A percentile compares a stretch with the other conserved stretches of the same genome.
Evolutionary conservation across 495 filamentous ascomycete genomes (phyloP).

Genomic region (Podospora appendiculata): DNA sequence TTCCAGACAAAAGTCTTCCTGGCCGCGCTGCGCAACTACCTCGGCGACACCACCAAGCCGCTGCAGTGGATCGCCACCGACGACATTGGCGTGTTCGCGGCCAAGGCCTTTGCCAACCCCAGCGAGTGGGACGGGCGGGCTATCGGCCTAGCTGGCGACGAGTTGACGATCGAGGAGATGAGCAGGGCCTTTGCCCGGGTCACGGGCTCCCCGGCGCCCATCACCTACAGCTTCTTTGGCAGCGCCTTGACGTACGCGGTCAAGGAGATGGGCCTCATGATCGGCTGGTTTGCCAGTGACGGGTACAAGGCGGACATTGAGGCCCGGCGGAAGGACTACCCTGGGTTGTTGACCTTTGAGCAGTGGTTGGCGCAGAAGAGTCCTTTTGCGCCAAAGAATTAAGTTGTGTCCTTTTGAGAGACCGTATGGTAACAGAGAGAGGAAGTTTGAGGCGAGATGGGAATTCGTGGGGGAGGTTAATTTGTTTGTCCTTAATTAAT

Average conservation of each 20-base stretch:
- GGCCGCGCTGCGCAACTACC: slow-evolving; percentile 40
- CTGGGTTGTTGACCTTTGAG: slow-evolving; percentile 32
- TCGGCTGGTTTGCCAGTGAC: slow-evolving; percentile 38
- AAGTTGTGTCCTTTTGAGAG: too few species aligned
- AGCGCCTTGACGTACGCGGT: slow-evolving; percentile 29
- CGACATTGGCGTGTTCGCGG: slow-evolving; percentile 61
- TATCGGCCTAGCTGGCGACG: slow-evolving; percentile 38
- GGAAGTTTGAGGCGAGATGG: too few species aligned
- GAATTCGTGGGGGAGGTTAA: too few species aligned
- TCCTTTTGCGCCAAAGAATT: slow-evolving; percentile 17
- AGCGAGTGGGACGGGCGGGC: slow-evolving; percentile 28
- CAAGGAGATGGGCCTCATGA: slow-evolving; percentile 34
- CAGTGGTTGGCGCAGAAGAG: slow-evolving; percentile 33
- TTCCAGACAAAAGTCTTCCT: slow-evolving; percentile 54
- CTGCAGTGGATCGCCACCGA: slow-evolving; percentile 50
- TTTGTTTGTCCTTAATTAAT: too few species aligned
- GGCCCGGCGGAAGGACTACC: slow-evolving; percentile 27
- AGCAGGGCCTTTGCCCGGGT: slow-evolving; percentile 26
- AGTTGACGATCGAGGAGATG: slow-evolving; percentile 34
- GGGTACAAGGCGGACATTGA: slow-evolving; percentile 37
- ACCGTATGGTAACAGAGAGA: too few species aligned
- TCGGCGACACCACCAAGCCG: slow-evolving; percentile 27
- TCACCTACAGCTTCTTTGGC: slow-evolving; percentile 30
- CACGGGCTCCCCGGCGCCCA: slow-evolving; percentile 30
- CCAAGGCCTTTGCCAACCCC: slow-evolving; percentile 44